Evolutionary conservation across 2,329 filamentous ascomycete species (phyloP).

Genomic region (Alternaria panax): DNA sequence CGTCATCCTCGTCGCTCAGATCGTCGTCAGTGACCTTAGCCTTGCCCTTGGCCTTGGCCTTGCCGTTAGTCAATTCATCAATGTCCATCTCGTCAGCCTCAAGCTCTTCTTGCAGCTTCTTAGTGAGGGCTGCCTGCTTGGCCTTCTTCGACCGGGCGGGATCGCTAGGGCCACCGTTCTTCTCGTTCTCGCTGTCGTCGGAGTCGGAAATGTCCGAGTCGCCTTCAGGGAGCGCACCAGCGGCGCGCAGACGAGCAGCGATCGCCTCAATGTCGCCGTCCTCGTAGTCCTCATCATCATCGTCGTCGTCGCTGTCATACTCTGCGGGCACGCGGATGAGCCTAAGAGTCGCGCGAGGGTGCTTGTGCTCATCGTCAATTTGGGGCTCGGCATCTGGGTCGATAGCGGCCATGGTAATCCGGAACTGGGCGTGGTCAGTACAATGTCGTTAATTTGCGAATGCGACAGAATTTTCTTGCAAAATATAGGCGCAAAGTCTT

Average conservation of each 20-base stretch:
- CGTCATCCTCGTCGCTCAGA: constrained; percentile 72
- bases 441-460: not conserved
- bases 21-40: constrained; percentile 75
- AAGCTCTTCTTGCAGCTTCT: constrained; percentile 75
- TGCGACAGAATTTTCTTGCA: constrained; percentile 7
- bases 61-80: constrained; percentile 64
- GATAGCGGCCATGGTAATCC: constrained; percentile 97
- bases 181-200: constrained; percentile 71
- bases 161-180: constrained; percentile 90
- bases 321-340: constrained; percentile 76
- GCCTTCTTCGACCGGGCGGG: constrained; percentile 89
- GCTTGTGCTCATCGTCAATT: constrained; percentile 50
- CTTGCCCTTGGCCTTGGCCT: constrained; percentile 59
- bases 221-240: constrained; percentile 45
- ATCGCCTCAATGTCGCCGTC: constrained; percentile 55
- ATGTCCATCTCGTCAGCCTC: constrained; percentile 78
- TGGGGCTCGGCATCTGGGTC: constrained; percentile 77
- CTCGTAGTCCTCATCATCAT: constrained; percentile 60
- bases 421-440: constrained; percentile 69
- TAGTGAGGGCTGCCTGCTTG: constrained; percentile 76
- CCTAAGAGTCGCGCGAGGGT: constrained; percentile 86
- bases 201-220: constrained; percentile 53
- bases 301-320: constrained; percentile 66
- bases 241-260: constrained; percentile 44
- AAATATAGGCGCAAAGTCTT: not conserved